Evolutionary conservation across 2,329 filamentous ascomycete genomes (phyloP).

Genomic region (Helotiales sp.): DNA sequence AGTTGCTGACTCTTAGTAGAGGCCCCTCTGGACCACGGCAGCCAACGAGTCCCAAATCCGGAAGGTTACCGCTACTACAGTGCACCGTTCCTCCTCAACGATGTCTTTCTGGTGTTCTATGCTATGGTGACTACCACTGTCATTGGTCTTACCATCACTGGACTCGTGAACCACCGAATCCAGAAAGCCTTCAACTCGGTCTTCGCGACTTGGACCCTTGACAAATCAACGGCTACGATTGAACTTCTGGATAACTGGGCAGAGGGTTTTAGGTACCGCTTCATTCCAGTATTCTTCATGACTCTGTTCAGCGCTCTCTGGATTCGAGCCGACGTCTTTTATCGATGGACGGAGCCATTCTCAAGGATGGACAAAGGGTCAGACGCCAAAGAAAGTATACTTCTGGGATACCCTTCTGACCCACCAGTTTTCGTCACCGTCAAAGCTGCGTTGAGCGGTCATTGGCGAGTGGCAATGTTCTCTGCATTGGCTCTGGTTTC

Average conservation of each 20-base stretch:
- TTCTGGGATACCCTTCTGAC: neutral
- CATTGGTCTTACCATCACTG: neutral
- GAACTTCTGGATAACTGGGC: neutral
- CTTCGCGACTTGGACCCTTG: neutral
- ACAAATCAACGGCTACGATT: neutral
- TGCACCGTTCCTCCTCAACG: neutral
- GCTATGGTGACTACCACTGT: neutral
- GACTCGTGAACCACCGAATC: neutral
- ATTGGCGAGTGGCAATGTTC: neutral
- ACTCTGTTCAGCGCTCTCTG: neutral
- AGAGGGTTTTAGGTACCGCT: neutral
- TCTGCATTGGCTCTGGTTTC: neutral
- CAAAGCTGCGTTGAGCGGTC: neutral
- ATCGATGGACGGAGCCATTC: neutral
- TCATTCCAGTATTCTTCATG: neutral
- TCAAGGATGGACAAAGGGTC: neutral
- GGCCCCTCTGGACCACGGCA: neutral
- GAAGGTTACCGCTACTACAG: neutral
- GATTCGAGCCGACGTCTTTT: neutral
- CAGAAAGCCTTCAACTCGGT: neutral
- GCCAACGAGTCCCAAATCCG: neutral
- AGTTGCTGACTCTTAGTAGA: neutral
- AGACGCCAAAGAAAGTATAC: neutral
- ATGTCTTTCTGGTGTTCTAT: neutral
- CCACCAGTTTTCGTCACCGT: neutral